Conservation (phyloP, 306 rosid species). For the Acacia melanoxylon region DNA sequence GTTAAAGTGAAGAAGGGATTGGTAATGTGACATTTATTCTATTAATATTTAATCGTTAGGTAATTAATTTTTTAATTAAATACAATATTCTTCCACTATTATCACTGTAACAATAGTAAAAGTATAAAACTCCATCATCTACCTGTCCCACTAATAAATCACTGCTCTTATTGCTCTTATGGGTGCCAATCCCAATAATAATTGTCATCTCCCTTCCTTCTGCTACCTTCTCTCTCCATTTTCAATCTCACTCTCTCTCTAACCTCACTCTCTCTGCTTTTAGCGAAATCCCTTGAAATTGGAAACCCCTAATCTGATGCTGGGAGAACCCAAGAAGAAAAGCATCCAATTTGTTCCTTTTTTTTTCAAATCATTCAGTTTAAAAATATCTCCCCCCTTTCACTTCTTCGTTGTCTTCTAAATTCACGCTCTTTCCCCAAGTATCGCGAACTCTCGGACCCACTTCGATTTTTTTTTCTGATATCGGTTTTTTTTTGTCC, state of each 20-base stretch:
- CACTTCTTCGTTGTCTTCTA: neutral
- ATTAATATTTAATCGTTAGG: neutral
- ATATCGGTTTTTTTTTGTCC: neutral
- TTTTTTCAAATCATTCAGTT: neutral
- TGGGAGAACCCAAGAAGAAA: constrained; percentile 1
- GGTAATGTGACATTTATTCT: too few species aligned
- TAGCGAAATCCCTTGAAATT: neutral
- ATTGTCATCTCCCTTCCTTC: neutral
- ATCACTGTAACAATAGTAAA: neutral
- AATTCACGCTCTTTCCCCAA: constrained; percentile 15
- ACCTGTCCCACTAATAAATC: constrained; percentile 22
- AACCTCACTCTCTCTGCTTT: neutral
- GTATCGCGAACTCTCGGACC: constrained; percentile 9
- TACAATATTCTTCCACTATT: neutral
- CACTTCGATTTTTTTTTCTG: neutral
- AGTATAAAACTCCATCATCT: neutral
- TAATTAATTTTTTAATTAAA: constrained; percentile 8
- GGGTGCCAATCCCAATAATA: neutral
- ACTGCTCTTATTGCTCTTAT: neutral
- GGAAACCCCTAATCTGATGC: neutral
- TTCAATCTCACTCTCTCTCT: neutral
- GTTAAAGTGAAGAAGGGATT: too few species aligned
- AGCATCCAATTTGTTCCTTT: neutral
- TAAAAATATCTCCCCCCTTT: neutral
- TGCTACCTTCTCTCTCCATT: neutral